A percentile compares a stretch with the other conserved stretches of the same genome.
These are phyloP conservation scores for Zygoascus ofunaensis DNA, from an alignment of 805 yeast species.

Conservation along the genomic window DNA sequence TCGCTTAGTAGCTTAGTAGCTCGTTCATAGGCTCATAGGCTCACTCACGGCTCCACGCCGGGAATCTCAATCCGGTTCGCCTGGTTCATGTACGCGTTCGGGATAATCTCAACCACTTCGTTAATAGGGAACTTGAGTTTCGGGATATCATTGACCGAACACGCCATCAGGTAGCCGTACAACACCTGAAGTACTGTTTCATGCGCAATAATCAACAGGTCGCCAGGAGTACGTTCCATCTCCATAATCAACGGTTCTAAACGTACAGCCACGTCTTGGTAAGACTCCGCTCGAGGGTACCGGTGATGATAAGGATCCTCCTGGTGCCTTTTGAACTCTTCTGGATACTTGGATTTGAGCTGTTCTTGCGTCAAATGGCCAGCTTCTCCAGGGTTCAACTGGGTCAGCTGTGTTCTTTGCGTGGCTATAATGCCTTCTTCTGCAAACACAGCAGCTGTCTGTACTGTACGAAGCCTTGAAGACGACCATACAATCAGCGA, in stretches of 20 bases:
- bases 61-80: conserved; percentile 20
- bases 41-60: conserved; percentile 15
- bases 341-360: conserved; percentile 51
- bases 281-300: conserved; percentile 86
- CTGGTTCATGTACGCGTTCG: conserved; percentile 56
- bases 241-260: conserved; percentile 89
- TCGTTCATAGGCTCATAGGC: no score
- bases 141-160: conserved; percentile 81
- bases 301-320: conserved; percentile 89
- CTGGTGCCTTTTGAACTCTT: conserved; percentile 54
- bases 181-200: conserved; percentile 82
- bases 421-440: conserved; percentile 50
- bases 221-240: conserved; percentile 78
- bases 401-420: conserved; percentile 76
- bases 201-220: conserved; percentile 83
- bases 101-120: conserved; percentile 78
- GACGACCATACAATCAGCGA: conserved; percentile 92
- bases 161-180: conserved; percentile 92
- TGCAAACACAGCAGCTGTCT: conserved; percentile 64
- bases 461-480: conserved; percentile 71
- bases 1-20: no score
- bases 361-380: conserved; percentile 60
- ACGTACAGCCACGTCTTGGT: conserved; percentile 91
- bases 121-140: conserved; percentile 64
- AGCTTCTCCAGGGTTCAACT: conserved; percentile 80